phyloP scores from a whole-genome alignment of 176 grass and related monocot species.

The Zizania latifolia region DNA sequence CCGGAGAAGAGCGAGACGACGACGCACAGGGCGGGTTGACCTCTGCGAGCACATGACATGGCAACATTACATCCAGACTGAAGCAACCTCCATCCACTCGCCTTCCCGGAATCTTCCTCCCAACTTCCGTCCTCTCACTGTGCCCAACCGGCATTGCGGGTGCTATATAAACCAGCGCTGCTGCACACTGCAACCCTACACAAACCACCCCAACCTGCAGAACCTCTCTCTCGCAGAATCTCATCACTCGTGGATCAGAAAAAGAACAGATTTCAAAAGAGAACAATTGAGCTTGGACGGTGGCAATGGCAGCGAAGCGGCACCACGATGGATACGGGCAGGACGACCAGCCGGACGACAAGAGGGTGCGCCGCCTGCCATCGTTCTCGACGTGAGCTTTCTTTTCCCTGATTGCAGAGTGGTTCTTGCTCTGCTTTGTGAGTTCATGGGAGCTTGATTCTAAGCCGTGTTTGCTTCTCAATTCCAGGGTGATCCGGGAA shows the following conservation, averaged over 20 bases:
- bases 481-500: conserved; percentile 66
- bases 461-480: not conserved
- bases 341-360: conserved; percentile 51
- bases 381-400: conserved; percentile 71
- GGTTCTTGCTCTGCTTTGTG: not conserved
- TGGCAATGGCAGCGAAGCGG: conserved; percentile 63
- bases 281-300: not conserved
- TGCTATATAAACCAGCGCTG: not conserved
- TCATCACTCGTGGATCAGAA: no score
- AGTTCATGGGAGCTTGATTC: not conserved
- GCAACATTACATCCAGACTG: not conserved
- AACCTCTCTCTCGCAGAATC: not conserved
- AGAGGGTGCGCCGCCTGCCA: conserved; percentile 48
- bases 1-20: no score
- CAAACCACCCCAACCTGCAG: not conserved
- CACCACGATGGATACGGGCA: conserved; percentile 40
- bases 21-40: no score
- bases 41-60: not conserved
- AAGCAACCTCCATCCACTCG: conserved; percentile 9
- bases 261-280: not conserved
- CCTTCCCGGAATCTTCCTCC: conserved; percentile 40
- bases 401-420: not conserved
- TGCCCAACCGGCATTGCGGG: not conserved
- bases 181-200: not conserved
- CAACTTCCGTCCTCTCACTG: conserved; percentile 16